Evolutionary conservation across 768 basidiomycete genomes (phyloP), one percentile per base, ranked within the genome.

Genomic region (Tulasnella sp.): DNA sequence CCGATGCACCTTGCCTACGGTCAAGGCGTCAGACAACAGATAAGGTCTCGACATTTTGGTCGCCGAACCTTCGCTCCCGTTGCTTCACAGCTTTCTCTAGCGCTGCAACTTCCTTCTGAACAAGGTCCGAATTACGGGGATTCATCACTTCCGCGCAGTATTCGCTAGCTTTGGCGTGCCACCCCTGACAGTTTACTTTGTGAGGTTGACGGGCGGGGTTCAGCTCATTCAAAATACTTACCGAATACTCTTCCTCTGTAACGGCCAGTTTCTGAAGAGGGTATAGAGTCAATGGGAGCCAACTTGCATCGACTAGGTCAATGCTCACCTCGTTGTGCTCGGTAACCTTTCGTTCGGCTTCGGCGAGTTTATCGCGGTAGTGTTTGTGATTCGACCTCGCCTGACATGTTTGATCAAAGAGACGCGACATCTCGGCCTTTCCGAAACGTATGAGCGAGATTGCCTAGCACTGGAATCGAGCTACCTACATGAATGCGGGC

Each of bases 1-100:
- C 89, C 2, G 91, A 89, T 0, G 91, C 91, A 10, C 95, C 94
- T 76, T 94, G 91, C 56, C 93, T 94, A 78, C 12, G 52, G 24
- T 40, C 38, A 82, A 62, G 1, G 36, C 34, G 21, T 75, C 46
- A 46, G 75, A 16, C 10, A 24, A 7, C 38, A 24, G n/a, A 46
- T 27, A 27, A 56, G n/a, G 36, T 34, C 44, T 3, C 39, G 36
- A 74, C 9, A 27, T 31, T 58, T 39, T 52, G 62, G n/a, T 21
- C 34, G 83, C 87, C 16, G 81, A n/a, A 92, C 94, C 85, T 87
- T 82, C 87, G 89, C 84, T 92, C 92, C 38, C 92, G 89, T 82
- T 91, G 90, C 79, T 90, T 87, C 81, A 97, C 84, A 0, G 93
- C 92, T 38, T 86, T 87, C 82, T 92, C 86, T 4, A 92, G 89